Evolutionary conservation across 306 rosid species (phyloP).

Genomic region (Astragalus glycyphyllos): DNA sequence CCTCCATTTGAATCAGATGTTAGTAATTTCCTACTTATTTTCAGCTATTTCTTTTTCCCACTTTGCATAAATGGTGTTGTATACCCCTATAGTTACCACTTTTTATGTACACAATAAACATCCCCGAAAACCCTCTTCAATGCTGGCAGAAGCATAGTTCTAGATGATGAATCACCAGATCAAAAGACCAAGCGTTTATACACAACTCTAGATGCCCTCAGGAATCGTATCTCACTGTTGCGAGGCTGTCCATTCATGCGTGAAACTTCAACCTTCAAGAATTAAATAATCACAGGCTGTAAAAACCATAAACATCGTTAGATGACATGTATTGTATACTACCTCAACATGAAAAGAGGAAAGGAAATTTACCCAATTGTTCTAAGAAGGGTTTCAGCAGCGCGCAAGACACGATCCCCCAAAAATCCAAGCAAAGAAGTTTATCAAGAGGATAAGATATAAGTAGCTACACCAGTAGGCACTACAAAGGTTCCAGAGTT

Average conservation of each 20-base stretch:
- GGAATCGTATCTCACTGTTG: conserved; percentile 34
- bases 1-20: conserved; percentile 48
- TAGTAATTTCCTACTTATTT: conserved; percentile 63
- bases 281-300: conserved; percentile 40
- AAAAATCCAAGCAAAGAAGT: conserved; percentile 66
- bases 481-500: conserved; percentile 84
- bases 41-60: conserved; percentile 51
- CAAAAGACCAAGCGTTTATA: conserved; percentile 13
- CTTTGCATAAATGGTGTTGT: conserved; percentile 64
- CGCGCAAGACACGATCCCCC: conserved; percentile 42
- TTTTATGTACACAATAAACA: conserved; percentile 63
- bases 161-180: conserved; percentile 24
- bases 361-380: conserved; percentile 51
- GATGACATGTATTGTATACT: background rate
- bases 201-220: conserved; percentile 31
- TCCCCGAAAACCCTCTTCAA: conserved; percentile 55
- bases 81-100: conserved; percentile 53
- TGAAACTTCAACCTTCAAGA: conserved; percentile 38
- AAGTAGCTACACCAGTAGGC: conserved; percentile 40
- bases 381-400: conserved; percentile 41
- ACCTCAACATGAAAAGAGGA: background rate
- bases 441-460: conserved; percentile 41
- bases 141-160: conserved; percentile 48
- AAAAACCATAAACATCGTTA: conserved; percentile 33
- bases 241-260: conserved; percentile 37